Base-by-base conservation (phyloP, 768 basidiomycete genomes). In the Cubamyces sp. region DNA sequence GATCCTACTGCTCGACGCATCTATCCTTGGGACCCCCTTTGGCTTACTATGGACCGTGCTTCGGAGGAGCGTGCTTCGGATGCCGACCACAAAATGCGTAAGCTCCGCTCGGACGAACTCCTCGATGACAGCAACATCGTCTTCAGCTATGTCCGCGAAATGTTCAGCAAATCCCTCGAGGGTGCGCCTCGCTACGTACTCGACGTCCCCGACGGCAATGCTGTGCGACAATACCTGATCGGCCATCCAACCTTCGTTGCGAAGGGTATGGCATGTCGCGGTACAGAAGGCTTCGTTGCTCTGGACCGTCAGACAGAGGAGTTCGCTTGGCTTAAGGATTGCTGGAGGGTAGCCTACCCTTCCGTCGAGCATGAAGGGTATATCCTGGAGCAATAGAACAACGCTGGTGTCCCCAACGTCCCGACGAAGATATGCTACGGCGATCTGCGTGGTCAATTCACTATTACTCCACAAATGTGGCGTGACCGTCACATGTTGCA, bases 241-340 rank as follows among this genome's bases (percentile, higher is more conserved):
- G 60, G 53, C 3, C 49, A 42, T 28, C 60, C 53, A 0, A 23
- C 5, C 12, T 54, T 55, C 60, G 15, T 49, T 6, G 40, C n/a
- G 1, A 21, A 39, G 5, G 53, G 39, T 6, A 5, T 54, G 12
- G 19, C 28, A 3, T 41, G 55, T 4, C 61, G 61, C n/a, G 55
- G 49, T 1, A 57, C 48, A 7, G 41, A 50, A 6, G 48, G 59
- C 11, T 64, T 64, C 39, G 52, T 66, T 9, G 66, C 66, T 0
- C 21, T 53, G 40, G 66, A 66, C 25, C n/a, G 51, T 45, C 28
- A 42, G 25, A 43, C 14, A 9, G 18, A 26, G 23, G 30, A 37
- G 7, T 64, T 64, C 37, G 62, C 60, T 1, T 55, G 48, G 37
- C 47, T 64, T 18, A 61, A 61, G 47, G 60, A 61, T 19, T 42